Evolutionary conservation across 371 early-diverging fungal genomes (phyloP), one percentile per base, ranked within the genome.

Genomic region (Mucor mucedo): DNA sequence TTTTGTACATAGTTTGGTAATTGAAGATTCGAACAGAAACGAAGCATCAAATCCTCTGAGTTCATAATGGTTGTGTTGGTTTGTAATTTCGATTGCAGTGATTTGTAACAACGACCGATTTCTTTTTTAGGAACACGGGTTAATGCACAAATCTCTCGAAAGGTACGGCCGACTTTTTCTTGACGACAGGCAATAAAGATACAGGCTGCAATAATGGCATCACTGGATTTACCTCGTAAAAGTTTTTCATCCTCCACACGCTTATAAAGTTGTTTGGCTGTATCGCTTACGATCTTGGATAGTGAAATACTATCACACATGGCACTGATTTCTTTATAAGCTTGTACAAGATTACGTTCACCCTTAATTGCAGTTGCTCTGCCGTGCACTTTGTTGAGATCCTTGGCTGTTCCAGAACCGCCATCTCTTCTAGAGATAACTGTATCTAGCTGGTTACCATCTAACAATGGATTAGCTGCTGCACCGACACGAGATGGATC

Each of bases 401-500:
- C 88, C 38, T 84, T 75, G 3, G 91, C 85, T 14, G 87, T 72
- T 2, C 94, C 95, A 7, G 88, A 82, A 8, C 94, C 93, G 55
- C 92, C 93, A 69, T 95, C 96, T 50, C 84, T 72, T 29, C 88
- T 79, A 8, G 91, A 89, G 72, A 98, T 98, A 9, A 90, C 84
- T 10, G 98, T 98, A 67, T 97, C 97, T 21, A 98, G 82, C 71
- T 93, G 93, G 40, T 85, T 84, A n/a, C 94, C 94, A 44, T 92
- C 94, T 49, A 95, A 79, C 28, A 95, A 76, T 14, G 94, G 94
- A 78, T 97, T 94, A 9, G 90, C 92, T 13, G 98, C 94, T 10
- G 94, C 94, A 77, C 99, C 99, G 13, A 99, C 99, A 89, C 99
- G 96, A 68, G 96, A 96, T 47, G 99, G 99, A 79, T 99, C 99